Conservation (phyloP, 1,139 yeast genomes). For the Diutina siamensis region DNA sequence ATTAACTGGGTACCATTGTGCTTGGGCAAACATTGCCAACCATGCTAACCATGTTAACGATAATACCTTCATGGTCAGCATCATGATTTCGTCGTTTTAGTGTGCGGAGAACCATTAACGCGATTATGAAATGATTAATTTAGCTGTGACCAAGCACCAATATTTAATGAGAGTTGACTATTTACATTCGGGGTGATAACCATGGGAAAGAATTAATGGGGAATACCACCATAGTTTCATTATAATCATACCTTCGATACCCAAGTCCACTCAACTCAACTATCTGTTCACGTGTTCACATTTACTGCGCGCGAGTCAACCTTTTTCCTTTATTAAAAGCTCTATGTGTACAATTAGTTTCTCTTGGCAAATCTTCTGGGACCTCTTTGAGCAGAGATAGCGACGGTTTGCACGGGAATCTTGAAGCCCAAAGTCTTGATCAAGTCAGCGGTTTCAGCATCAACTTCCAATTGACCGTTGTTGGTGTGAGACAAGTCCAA, state of each 20-base stretch:
- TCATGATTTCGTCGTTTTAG: no score
- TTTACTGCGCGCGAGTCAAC: neutral
- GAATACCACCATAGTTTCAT: no score
- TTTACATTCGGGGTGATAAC: no score
- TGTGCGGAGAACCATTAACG: no score
- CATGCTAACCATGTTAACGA: neutral
- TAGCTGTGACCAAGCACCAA: no score
- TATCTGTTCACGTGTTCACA: neutral
- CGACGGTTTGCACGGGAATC: slow-evolving; percentile 83
- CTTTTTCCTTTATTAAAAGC: slow-evolving; percentile 6
- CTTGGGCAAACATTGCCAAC: slow-evolving; percentile 6
- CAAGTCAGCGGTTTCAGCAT: slow-evolving; percentile 94
- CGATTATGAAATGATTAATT: no score
- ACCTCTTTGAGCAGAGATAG: slow-evolving; percentile 88
- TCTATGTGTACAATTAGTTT: slow-evolving; percentile 37
- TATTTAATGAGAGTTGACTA: no score
- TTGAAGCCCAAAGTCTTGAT: slow-evolving; percentile 95
- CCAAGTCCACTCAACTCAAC: no score
- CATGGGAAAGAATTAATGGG: no score
- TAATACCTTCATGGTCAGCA: neutral
- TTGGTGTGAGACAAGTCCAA: slow-evolving; percentile 87
- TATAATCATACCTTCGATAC: no score
- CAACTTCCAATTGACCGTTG: slow-evolving; percentile 95
- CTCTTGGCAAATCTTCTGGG: slow-evolving; percentile 95
- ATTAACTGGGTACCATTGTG: slow-evolving; percentile 26